Base-by-base conservation (phyloP, 208 protist species). In the Leishmania braziliensis region DNA sequence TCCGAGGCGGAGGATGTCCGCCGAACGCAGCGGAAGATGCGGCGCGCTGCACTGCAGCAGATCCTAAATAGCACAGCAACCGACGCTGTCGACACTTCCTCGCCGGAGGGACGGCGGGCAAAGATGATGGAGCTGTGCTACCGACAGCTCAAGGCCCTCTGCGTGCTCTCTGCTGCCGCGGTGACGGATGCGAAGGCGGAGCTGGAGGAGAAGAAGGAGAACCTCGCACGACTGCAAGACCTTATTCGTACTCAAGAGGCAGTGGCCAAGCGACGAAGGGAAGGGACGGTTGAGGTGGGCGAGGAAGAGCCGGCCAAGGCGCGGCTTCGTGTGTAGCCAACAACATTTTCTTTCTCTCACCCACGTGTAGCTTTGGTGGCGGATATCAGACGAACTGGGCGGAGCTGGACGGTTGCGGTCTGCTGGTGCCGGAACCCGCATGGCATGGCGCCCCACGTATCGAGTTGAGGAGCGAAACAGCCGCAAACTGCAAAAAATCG, bases 141-240 rank as follows among this genome's bases (percentile, higher is more conserved):
- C 33, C 87, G 94, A 3, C 94, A 97, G 77, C 71, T 95, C 14
- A 88, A 83, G 26, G 94, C 94, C 10, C 81, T 97, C 26, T 86
- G 79, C 72, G 79, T 86, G 51, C 84, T 97, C 2, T 91, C 89
- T 10, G 71, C 82, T 12, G 87, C 88, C 9, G 90, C 84, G 0
- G 50, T 92, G 51, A 58, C 6, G 6, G 85, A 90, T 60, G 74
- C 78, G 46, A 80, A 86, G 78, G 73, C 75, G 10, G 84, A 84
- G 63, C 65, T 96, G 43, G 83, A 76, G 63, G 79, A 89, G 76
- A 86, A 84, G 70, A 66, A 81, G 66, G 63, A 81, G 68, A 78
- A 85, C 50, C 79, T 92, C 14, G 33, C 66, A 43, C 77, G 84
- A 1, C n/a, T 84, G 20, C 77, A 81, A 29, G 72, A 77, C 29